Conservation (phyloP, 1,284 basidiomycete genomes). For the Cutaneotrichosporon sp. region DNA sequence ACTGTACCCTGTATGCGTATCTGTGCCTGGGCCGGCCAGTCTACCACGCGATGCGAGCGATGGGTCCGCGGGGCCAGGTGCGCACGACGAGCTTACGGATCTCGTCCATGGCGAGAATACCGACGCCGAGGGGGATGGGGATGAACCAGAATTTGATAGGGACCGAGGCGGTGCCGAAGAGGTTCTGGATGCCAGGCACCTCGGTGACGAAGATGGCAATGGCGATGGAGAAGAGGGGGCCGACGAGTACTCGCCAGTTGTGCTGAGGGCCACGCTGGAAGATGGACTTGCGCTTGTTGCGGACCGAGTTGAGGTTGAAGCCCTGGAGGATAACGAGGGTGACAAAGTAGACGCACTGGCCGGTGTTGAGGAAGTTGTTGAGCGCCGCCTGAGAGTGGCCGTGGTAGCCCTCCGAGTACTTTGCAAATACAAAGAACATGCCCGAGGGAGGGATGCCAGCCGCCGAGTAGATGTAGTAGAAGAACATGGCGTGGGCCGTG, state of each 20-base stretch:
- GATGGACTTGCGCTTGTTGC: slow-evolving; percentile 58
- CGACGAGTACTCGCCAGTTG: slow-evolving; percentile 57
- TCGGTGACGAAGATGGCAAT: slow-evolving; percentile 62
- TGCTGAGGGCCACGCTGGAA: slow-evolving; percentile 56
- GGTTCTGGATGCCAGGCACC: slow-evolving; percentile 59
- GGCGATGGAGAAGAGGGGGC: slow-evolving; percentile 56
- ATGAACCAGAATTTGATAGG: slow-evolving; percentile 59
- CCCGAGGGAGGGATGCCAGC: no score
- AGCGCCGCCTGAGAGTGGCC: slow-evolving; percentile 56
- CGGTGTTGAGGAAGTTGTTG: slow-evolving; percentile 55
- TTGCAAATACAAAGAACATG: no score
- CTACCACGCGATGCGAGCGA: slow-evolving; percentile 55
- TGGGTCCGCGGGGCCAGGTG: slow-evolving; percentile 46
- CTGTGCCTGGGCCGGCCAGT: no score
- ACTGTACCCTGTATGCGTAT: no score
- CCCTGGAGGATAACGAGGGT: slow-evolving; percentile 69
- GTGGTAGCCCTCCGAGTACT: slow-evolving; percentile 31
- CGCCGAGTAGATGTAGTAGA: slow-evolving; percentile 55
- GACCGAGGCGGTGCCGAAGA: slow-evolving; percentile 60
- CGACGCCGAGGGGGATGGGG: slow-evolving; percentile 53
- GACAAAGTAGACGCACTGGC: slow-evolving; percentile 60
- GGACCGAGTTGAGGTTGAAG: slow-evolving; percentile 59
- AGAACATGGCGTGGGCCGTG: slow-evolving; percentile 57
- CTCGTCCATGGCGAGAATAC: slow-evolving; percentile 52
- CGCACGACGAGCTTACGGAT: slow-evolving; percentile 52